Conservation (phyloP, 148 eudicot genomes). For the Polygonum maritimum region DNA sequence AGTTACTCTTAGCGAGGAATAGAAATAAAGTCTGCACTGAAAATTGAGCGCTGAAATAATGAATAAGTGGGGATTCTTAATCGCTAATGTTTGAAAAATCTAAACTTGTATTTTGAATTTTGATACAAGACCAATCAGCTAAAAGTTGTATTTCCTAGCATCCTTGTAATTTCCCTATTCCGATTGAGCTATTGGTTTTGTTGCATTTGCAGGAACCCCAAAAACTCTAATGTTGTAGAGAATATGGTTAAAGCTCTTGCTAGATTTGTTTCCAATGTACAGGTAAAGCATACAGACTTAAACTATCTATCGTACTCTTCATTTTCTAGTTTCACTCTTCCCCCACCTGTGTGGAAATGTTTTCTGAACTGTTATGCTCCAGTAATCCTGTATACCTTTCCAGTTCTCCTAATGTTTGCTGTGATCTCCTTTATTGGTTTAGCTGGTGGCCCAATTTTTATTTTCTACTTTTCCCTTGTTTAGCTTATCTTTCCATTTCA, state of each 20-base stretch:
- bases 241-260: constrained; percentile 98
- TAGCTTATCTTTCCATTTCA: not conserved
- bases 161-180: not conserved
- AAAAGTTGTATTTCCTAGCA: not conserved
- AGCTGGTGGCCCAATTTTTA: not conserved
- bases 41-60: no score
- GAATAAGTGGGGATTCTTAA: no score
- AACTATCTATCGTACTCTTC: not conserved
- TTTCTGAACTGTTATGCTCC: not conserved
- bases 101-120: no score
- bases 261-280: constrained; percentile 81
- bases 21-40: no score
- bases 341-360: not conserved
- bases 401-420: not conserved
- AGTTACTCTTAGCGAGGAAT: no score
- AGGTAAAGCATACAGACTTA: constrained; percentile 38
- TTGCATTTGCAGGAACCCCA: constrained; percentile 61
- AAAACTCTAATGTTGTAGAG: constrained; percentile 88
- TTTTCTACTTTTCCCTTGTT: not conserved
- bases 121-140: no score
- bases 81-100: no score
- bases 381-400: not conserved
- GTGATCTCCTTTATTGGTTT: not conserved
- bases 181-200: not conserved
- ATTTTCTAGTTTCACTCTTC: not conserved